Evolutionary conservation across 2,329 filamentous ascomycete genomes (phyloP).

Genomic region (Coniochaeta prunicola): DNA sequence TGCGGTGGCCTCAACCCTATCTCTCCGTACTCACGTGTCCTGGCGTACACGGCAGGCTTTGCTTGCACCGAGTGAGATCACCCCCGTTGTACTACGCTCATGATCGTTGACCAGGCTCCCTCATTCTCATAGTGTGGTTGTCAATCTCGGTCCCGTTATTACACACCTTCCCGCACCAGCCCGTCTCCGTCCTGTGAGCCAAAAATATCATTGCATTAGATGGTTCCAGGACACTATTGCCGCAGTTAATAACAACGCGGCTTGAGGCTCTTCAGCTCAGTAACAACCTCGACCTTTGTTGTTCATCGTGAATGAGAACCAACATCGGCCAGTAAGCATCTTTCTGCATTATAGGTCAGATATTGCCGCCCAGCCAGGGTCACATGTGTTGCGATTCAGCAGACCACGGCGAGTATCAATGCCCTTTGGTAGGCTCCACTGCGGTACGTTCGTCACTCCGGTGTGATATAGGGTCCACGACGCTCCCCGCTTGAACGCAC

Average conservation of each 20-base stretch:
- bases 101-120: background rate
- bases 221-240: slow-evolving; percentile 5
- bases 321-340: background rate
- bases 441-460: background rate
- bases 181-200: slow-evolving; percentile 8
- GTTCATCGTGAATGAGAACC: background rate
- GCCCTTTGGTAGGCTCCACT: background rate
- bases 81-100: background rate
- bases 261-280: slow-evolving; percentile 11
- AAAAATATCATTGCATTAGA: slow-evolving; percentile 14
- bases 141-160: slow-evolving; percentile 13
- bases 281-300: background rate
- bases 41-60: background rate
- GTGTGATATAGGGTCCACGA: background rate
- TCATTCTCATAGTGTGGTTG: slow-evolving; percentile 3
- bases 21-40: background rate
- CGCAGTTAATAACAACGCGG: slow-evolving; percentile 6
- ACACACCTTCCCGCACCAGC: slow-evolving; percentile 3
- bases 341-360: background rate
- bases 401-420: background rate
- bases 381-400: background rate
- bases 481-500: background rate
- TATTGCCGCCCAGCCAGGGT: background rate
- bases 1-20: background rate
- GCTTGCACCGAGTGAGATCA: background rate